Percentiles rank a stretch among this genome's conserved stretches.
phyloP scores from a whole-genome alignment of 1,139 yeast species.

The Hyphopichia fennica region DNA sequence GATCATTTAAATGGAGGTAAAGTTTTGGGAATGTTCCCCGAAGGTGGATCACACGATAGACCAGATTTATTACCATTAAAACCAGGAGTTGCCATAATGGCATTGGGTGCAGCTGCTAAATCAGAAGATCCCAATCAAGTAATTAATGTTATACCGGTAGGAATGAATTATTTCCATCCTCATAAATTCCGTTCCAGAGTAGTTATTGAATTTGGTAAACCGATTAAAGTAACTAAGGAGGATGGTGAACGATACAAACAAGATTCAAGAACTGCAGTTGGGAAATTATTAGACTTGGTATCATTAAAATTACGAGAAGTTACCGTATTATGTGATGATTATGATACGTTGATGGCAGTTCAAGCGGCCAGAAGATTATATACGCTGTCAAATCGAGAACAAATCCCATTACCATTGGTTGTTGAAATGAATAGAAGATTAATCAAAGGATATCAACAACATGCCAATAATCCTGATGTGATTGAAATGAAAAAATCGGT shows the following conservation, averaged over 20 bases:
- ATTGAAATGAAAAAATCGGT: conserved; percentile 34
- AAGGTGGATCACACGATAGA: conserved; percentile 47
- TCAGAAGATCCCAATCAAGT: conserved; percentile 29
- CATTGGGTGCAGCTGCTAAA: conserved; percentile 43
- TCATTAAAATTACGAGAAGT: conserved; percentile 30
- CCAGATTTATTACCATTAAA: conserved; percentile 42
- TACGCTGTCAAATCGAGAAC: conserved; percentile 32
- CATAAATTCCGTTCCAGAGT: conserved; percentile 48
- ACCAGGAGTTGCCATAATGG: conserved; percentile 53
- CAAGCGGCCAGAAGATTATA: conserved; percentile 43
- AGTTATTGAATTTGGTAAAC: conserved; percentile 47
- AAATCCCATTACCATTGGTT: conserved; percentile 43
- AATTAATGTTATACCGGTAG: conserved; percentile 45
- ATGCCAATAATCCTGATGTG: conserved; percentile 36
- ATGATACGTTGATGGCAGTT: conserved; percentile 33
- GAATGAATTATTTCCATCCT: conserved; percentile 49
- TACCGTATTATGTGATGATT: conserved; percentile 33
- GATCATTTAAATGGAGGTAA: conserved; percentile 57
- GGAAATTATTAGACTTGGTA: conserved; percentile 21
- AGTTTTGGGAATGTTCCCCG: conserved; percentile 71
- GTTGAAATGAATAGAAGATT: conserved; percentile 48
- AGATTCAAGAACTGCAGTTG: conserved; percentile 16
- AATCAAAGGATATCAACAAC: conserved; percentile 39
- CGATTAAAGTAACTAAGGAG: conserved; percentile 36
- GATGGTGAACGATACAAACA: conserved; percentile 22